Evolutionary conservation across 768 basidiomycete genomes (phyloP).

Genomic region (Candolleomyces efflorescens): DNA sequence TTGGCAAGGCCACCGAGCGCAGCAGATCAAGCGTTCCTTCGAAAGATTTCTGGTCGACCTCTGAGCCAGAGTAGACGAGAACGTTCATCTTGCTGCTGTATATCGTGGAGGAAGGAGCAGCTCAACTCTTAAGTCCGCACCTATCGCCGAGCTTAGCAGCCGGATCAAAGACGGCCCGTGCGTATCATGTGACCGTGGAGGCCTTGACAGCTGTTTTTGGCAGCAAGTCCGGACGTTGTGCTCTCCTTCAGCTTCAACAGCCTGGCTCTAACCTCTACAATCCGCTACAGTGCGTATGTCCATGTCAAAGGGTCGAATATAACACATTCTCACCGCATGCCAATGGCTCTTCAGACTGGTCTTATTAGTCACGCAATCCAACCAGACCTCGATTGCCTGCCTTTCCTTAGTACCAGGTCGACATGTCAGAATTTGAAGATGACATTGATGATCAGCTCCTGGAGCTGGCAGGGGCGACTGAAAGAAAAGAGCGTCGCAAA

Average conservation of each 20-base stretch:
- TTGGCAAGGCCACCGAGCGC: constrained; percentile 6
- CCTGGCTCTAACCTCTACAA: neutral
- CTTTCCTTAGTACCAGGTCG: neutral
- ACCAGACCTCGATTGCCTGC: neutral
- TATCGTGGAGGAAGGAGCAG: neutral
- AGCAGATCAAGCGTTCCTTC: constrained; percentile 10
- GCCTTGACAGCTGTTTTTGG: neutral
- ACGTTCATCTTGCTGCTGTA: constrained; percentile 11
- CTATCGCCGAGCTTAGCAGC: neutral
- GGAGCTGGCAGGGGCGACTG: constrained; percentile 68
- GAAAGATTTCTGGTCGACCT: constrained; percentile 13
- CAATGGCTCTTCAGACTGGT: too few relatives aligned
- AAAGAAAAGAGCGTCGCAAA: constrained; percentile 57
- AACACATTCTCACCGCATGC: too few relatives aligned
- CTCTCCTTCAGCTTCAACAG: neutral
- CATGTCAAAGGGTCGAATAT: too few relatives aligned
- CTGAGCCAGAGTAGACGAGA: constrained; percentile 15
- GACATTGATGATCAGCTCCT: constrained; percentile 72
- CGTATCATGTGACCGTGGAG: neutral
- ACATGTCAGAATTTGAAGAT: constrained; percentile 46
- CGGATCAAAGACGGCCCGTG: neutral
- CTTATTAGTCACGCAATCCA: too few relatives aligned
- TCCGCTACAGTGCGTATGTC: too few relatives aligned
- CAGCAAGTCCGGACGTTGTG: neutral
- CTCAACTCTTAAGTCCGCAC: neutral